Base-by-base conservation (phyloP, 306 rosid genomes). In the Abrus pulchellus region DNA sequence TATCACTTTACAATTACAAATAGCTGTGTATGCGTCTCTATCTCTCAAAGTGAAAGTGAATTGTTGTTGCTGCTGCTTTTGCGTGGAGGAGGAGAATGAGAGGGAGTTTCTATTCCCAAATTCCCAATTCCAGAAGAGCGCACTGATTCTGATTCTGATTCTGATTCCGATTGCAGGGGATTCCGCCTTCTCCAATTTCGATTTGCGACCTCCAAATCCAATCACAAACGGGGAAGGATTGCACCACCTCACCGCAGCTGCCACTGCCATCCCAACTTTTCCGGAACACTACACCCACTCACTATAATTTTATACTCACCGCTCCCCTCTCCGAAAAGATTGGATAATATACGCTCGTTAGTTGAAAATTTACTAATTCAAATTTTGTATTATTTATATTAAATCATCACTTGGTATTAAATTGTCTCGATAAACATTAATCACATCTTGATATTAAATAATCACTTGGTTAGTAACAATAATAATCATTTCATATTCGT, bases 61-160 rank as follows among this genome's bases (percentile, higher is more conserved):
- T 9, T 85, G 75, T 53, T 91, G 68, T 86, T 5, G 83, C 4
- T 36, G 40, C 40, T 36, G 40, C 40, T 36, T 2, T 66, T 29
- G 89, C 41, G n/a, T 9, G 20, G 20, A 20, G 20, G 20, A 20
- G 20, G 20, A 20, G 6, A 4, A 53, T 28, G 68, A 34, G 9
- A 72, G 48, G 85, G 85, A 66, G 57, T 74, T 74, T 5, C 56
- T 67, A 3, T 82, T 87, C 82, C 84, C 86, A 14, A 90, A 68
- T 57, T 85, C 89, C 97, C 97, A 93, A 87, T 84, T 87, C 93
- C 97, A 91, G 87, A 91, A 93, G 1, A 93, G 84, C 3, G 90
- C 91, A 74, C 55, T 79, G 72, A 87, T 73, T 87, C 91, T 66
- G 0, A 65, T 12, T 63, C 10, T 62, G 1, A 13, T 12, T 47